phyloP scores from a whole-genome alignment of 441 rosid species.

The Syzygium syzygioides region DNA sequence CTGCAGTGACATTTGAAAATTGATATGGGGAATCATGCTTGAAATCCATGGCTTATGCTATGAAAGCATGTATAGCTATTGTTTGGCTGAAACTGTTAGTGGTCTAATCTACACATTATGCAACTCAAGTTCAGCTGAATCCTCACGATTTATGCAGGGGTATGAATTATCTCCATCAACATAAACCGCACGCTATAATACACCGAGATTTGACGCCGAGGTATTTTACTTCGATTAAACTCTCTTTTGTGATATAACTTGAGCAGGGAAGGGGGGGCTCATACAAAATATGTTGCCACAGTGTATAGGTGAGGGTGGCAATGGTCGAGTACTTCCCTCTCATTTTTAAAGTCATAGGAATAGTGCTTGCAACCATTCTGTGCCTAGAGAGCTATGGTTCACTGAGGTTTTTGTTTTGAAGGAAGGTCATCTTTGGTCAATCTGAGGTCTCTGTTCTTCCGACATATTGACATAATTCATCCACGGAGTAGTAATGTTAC shows the following conservation, averaged over 20 bases:
- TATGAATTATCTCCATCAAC: conserved; percentile 67
- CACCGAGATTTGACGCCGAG: conserved; percentile 64
- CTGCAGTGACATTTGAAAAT: not conserved
- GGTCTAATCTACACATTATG: not conserved
- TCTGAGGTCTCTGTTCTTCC: not conserved
- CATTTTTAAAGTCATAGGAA: not conserved
- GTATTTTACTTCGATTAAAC: conserved; percentile 17
- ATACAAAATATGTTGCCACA: not conserved
- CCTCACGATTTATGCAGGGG: conserved; percentile 31
- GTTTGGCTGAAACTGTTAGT: not conserved
- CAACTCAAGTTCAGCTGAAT: not conserved
- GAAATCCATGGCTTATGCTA: not conserved
- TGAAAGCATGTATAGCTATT: not conserved
- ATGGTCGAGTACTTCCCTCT: not conserved
- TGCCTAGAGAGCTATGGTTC: not conserved
- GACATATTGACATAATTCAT: not conserved
- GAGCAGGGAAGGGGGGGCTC: not conserved
- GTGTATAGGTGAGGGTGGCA: not conserved
- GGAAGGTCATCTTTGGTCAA: not conserved
- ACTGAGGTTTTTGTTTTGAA: not conserved
- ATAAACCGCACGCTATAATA: conserved; percentile 53
- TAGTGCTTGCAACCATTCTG: not conserved
- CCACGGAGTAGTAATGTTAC: not conserved
- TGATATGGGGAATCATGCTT: not conserved
- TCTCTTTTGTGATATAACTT: not conserved